Evolutionary conservation across 2,329 filamentous ascomycete genomes (phyloP).

Genomic region (Colletotrichum falcatum): DNA sequence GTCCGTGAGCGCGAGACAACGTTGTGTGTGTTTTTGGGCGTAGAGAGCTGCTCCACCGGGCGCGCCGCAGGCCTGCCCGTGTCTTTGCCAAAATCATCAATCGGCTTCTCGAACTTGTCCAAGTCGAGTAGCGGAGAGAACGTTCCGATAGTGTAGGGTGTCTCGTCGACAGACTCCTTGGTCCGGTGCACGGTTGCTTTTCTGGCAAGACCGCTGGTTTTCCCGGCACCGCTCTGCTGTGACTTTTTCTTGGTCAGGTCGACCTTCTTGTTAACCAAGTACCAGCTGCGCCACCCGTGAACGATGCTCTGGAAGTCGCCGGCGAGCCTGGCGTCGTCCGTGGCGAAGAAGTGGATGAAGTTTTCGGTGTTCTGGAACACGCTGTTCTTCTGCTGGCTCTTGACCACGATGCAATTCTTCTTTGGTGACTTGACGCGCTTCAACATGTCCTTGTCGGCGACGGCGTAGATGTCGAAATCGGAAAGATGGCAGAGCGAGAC

Average conservation of each 20-base stretch:
- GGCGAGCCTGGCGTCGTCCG: slow-evolving; percentile 76
- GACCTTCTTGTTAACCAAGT: slow-evolving; percentile 79
- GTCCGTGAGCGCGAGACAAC: slow-evolving; percentile 33
- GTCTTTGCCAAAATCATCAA: slow-evolving; percentile 63
- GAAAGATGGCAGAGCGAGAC: slow-evolving; percentile 84
- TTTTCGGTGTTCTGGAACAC: slow-evolving; percentile 87
- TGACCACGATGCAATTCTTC: slow-evolving; percentile 86
- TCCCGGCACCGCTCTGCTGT: slow-evolving; percentile 47
- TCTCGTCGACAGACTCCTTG: slow-evolving; percentile 60
- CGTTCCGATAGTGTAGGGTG: slow-evolving; percentile 72
- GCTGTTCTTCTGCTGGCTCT: slow-evolving; percentile 89
- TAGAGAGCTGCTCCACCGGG: slow-evolving; percentile 18
- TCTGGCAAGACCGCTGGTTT: slow-evolving; percentile 48
- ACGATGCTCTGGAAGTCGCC: slow-evolving; percentile 77
- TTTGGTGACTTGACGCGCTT: slow-evolving; percentile 86
- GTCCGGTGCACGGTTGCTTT: slow-evolving; percentile 50
- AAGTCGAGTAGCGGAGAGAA: slow-evolving; percentile 77
- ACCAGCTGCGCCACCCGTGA: slow-evolving; percentile 92
- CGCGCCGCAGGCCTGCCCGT: slow-evolving; percentile 42
- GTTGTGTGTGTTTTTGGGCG: slow-evolving; percentile 20
- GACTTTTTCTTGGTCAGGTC: slow-evolving; percentile 56
- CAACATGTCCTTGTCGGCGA: slow-evolving; percentile 74
- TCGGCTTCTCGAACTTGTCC: slow-evolving; percentile 65
- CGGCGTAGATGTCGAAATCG: slow-evolving; percentile 91
- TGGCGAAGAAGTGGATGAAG: slow-evolving; percentile 92